phyloP scores from a whole-genome alignment of 176 grass and related monocot genomes.

The Oryza officinalis region DNA sequence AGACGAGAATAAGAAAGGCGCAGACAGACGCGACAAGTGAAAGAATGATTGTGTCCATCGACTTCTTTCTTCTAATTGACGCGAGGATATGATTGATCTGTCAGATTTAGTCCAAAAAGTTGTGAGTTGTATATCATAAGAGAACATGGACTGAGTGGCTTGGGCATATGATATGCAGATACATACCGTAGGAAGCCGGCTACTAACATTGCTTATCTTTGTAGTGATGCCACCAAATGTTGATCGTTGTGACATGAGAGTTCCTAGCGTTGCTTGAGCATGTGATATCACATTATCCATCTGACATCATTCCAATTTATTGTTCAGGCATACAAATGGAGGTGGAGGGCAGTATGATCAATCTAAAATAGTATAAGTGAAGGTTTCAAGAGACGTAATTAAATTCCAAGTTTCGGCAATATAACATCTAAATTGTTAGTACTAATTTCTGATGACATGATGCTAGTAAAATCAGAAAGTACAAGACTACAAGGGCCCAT shows the following conservation, averaged over 20 bases:
- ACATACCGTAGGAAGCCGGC: conserved; percentile 84
- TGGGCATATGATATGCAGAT: conserved; percentile 1
- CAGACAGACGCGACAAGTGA: conserved; percentile 81
- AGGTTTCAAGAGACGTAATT: background rate
- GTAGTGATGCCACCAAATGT: conserved; percentile 86
- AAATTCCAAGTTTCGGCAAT: background rate
- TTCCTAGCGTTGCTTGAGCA: conserved; percentile 87
- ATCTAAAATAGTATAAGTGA: background rate
- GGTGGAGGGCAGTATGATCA: background rate
- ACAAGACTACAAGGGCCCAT: background rate
- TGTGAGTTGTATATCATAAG: background rate
- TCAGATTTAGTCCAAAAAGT: background rate
- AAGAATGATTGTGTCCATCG: conserved; percentile 97
- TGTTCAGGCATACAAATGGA: conserved; percentile 4
- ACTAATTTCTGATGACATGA: background rate
- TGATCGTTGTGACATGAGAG: conserved; percentile 85
- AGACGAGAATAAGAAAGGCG: conserved; percentile 92
- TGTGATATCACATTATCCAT: conserved; percentile 98
- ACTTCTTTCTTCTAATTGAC: conserved; percentile 91
- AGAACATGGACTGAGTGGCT: background rate
- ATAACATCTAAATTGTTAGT: background rate
- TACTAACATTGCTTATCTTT: conserved; percentile 92
- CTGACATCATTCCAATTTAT: conserved; percentile 45
- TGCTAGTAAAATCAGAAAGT: background rate
- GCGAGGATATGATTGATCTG: conserved; percentile 92